phyloP scores from a whole-genome alignment of 1,284 basidiomycete species.

The Megacollybia platyphylla region DNA sequence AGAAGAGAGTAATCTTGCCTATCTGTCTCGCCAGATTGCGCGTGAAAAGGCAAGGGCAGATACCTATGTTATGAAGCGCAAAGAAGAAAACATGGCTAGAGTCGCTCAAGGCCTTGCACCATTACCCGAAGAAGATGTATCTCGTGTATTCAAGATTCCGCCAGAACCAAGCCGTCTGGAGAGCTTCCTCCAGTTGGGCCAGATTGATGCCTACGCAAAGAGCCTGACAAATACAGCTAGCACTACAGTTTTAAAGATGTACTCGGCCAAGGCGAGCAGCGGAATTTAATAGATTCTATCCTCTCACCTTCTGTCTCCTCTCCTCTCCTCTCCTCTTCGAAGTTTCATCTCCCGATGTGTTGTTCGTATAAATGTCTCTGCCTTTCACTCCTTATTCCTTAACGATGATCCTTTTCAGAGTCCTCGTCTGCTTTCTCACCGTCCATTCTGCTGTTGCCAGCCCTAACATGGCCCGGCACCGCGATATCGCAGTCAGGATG shows the following conservation, averaged over 20 bases:
- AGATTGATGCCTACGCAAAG: constrained; percentile 77
- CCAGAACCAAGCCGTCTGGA: constrained; percentile 86
- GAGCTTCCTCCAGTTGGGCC: constrained; percentile 77
- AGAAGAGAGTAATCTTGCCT: constrained; percentile 90
- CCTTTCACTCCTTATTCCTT: constrained; percentile 9
- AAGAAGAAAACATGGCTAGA: constrained; percentile 81
- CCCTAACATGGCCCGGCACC: background rate
- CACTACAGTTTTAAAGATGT: constrained; percentile 66
- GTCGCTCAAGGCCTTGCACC: constrained; percentile 79
- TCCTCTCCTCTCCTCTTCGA: background rate
- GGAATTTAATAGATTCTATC: constrained; percentile 10
- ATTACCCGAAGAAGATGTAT: constrained; percentile 78
- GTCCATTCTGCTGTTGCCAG: background rate
- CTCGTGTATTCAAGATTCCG: constrained; percentile 78
- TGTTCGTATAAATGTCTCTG: constrained; percentile 3
- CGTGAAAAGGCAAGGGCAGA: constrained; percentile 84
- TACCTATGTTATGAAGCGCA: constrained; percentile 67
- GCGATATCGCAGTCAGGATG: background rate
- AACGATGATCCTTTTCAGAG: constrained; percentile 10
- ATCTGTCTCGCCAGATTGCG: constrained; percentile 83
- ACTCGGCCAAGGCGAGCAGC: constrained; percentile 37
- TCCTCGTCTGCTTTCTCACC: background rate
- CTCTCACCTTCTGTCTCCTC: constrained; percentile 1
- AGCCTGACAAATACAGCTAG: constrained; percentile 64
- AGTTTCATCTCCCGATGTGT: background rate